A percentile compares a stretch with the other conserved stretches of the same genome.
Conservation (phyloP, 352 stramenopile species). For the Achlya hypogyna region DNA sequence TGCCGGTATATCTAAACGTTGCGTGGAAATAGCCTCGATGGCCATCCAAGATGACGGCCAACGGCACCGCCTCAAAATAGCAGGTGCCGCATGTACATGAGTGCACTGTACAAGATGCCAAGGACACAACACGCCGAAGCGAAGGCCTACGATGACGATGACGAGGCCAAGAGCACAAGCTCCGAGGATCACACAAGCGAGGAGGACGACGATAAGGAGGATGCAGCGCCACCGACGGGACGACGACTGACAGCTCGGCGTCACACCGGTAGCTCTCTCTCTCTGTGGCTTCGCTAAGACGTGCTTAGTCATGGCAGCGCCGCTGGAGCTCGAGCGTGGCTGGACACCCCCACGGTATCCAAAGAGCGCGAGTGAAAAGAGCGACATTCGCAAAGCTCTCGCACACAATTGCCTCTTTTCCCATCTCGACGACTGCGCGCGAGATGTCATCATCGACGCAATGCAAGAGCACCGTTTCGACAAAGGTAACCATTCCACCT, state of each 20-base stretch:
- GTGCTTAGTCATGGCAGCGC: constrained; percentile 2
- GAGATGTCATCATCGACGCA: constrained; percentile 58
- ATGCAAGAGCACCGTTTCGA: constrained; percentile 32
- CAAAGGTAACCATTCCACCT: not conserved
- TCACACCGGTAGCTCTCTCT: constrained; percentile 19
- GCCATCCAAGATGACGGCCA: not conserved
- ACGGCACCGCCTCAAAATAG: not conserved
- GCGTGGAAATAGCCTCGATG: too few species aligned
- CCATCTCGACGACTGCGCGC: constrained; percentile 51
- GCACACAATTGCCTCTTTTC: constrained; percentile 56
- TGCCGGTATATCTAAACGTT: too few species aligned
- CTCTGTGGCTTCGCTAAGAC: constrained; percentile 16
- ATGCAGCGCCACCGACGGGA: constrained; percentile 30
- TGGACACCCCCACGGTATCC: constrained; percentile 43
- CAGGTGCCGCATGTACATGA: not conserved
- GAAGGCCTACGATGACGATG: constrained; percentile 26
- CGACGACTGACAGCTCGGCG: constrained; percentile 24
- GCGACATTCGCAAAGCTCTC: constrained; percentile 46
- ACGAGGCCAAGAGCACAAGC: constrained; percentile 18
- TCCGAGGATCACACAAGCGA: not conserved
- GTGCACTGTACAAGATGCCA: not conserved
- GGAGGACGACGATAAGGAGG: constrained; percentile 34
- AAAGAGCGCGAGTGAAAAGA: constrained; percentile 44
- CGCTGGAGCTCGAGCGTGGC: constrained; percentile 31
- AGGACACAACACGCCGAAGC: not conserved